Base-by-base conservation (phyloP, 768 basidiomycete species). In the Tephrocybe sp. region DNA sequence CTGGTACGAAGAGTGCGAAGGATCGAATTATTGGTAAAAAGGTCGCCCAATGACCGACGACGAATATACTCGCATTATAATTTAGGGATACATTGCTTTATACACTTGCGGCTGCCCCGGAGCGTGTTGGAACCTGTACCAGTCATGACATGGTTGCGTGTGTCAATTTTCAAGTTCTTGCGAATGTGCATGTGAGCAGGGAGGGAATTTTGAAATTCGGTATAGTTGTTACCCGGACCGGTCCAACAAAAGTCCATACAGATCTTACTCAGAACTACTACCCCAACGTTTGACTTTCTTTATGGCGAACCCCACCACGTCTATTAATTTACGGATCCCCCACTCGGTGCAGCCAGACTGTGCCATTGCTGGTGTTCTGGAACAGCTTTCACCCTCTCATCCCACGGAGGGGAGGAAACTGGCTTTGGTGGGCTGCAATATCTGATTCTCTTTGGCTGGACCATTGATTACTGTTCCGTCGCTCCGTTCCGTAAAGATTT, bases 381-480 rank as follows among this genome's bases (percentile, higher is more conserved):
- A 88, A 64, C 86, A 84, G 57, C 57, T 82, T 16, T 70, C 69
- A 31, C 73, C 81, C 1, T 65, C 64, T 19, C 64, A 67, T 56
- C 66, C 79, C 31, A 85, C 79, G 6, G 64, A 73, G 46, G 85
- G 81, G 47, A 74, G 78, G 38, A 83, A 74, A 61, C 71, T 89
- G 55, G 84, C 84, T 24, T 61, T 89, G 69, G 87, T 88, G 50
- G 40, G 83, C 73, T 39, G 22, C 34, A 7, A n/a, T 16, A 43
- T 23, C 42, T 25, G 58, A 18, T 44, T 33, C 15, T 47, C 30
- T 27, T 49, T 57, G 25, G 46, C 42, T 43, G 33, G 19, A 52
- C n/a, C 21, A 49, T 52, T 58, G 52, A 53, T 62, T 56, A 5
- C 31, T 49, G 49, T 52, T 27, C 37, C 24, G 12, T 54, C 30